Evolutionary conservation across 2,329 filamentous ascomycete genomes (phyloP).

Genomic region (Fusarium coicis): DNA sequence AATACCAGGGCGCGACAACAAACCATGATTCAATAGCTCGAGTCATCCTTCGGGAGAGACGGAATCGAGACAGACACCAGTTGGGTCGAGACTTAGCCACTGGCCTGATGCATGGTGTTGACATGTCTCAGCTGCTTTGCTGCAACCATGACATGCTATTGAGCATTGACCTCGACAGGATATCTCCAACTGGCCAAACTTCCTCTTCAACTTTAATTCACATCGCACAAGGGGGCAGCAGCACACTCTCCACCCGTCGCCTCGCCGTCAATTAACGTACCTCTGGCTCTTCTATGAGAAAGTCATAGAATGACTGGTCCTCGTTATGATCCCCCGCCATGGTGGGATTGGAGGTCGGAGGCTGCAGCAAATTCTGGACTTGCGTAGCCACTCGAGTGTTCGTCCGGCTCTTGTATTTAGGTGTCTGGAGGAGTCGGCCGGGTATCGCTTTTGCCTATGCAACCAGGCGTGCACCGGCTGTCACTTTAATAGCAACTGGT

Average conservation of each 20-base stretch:
- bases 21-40: slow-evolving; percentile 11
- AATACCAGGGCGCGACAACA: slow-evolving; percentile 5
- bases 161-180: slow-evolving; percentile 20
- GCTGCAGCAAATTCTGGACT: slow-evolving; percentile 18
- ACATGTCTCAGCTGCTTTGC: slow-evolving; percentile 34
- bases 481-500: slow-evolving; percentile 13
- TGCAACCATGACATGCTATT: slow-evolving; percentile 13
- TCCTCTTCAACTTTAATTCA: slow-evolving; percentile 21
- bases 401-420: slow-evolving; percentile 22
- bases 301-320: slow-evolving; percentile 46
- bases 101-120: slow-evolving; percentile 40
- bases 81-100: slow-evolving; percentile 42
- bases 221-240: slow-evolving; percentile 20
- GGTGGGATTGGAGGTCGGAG: slow-evolving; percentile 24
- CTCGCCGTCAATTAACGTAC: slow-evolving; percentile 30
- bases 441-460: slow-evolving; percentile 19
- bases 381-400: slow-evolving; percentile 15
- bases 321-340: slow-evolving; percentile 40
- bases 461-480: slow-evolving; percentile 19
- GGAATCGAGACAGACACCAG: slow-evolving; percentile 4
- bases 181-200: slow-evolving; percentile 8
- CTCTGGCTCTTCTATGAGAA: slow-evolving; percentile 45
- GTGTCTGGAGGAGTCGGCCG: slow-evolving; percentile 12
- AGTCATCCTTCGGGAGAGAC: slow-evolving; percentile 14
- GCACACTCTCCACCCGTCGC: not conserved